These are phyloP conservation scores for Coniochaeta pulveracea DNA, from an alignment of 2,329 filamentous ascomycete genomes.

Conservation along the genomic window DNA sequence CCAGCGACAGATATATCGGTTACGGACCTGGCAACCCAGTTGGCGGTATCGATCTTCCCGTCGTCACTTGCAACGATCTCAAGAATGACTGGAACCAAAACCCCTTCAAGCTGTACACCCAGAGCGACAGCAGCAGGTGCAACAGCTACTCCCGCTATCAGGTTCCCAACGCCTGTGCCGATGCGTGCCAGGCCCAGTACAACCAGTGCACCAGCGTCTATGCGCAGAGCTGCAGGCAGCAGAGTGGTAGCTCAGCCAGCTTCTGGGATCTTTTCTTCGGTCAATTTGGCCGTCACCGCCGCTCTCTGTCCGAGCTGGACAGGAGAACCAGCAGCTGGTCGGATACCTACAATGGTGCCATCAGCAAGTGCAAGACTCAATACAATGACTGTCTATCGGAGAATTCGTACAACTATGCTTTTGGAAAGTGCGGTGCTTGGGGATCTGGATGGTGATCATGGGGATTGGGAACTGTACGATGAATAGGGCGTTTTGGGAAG, in stretches of 20 bases:
- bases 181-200: constrained; percentile 43
- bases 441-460: constrained; percentile 14
- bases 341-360: constrained; percentile 17
- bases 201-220: constrained; percentile 35
- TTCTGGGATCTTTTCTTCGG: constrained; percentile 3
- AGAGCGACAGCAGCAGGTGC: constrained; percentile 29
- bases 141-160: constrained; percentile 27
- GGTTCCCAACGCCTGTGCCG: constrained; percentile 30
- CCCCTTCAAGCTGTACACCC: constrained; percentile 41
- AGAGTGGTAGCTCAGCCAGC: constrained; percentile 10
- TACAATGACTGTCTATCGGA: constrained; percentile 33
- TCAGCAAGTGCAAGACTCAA: constrained; percentile 34
- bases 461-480: background rate
- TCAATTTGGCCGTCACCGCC: background rate
- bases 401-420: constrained; percentile 26
- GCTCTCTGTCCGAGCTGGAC: background rate
- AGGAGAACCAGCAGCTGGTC: constrained; percentile 15
- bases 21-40: constrained; percentile 55
- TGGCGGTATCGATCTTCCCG: constrained; percentile 37
- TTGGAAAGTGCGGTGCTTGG: constrained; percentile 27
- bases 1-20: constrained; percentile 44
- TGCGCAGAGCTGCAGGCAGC: constrained; percentile 32
- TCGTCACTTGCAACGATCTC: constrained; percentile 43
- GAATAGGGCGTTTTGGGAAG: no score
- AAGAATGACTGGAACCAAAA: constrained; percentile 26